phyloP scores from a whole-genome alignment of 192 early-diverging fungal genomes.

The Linnemannia elongata region DNA sequence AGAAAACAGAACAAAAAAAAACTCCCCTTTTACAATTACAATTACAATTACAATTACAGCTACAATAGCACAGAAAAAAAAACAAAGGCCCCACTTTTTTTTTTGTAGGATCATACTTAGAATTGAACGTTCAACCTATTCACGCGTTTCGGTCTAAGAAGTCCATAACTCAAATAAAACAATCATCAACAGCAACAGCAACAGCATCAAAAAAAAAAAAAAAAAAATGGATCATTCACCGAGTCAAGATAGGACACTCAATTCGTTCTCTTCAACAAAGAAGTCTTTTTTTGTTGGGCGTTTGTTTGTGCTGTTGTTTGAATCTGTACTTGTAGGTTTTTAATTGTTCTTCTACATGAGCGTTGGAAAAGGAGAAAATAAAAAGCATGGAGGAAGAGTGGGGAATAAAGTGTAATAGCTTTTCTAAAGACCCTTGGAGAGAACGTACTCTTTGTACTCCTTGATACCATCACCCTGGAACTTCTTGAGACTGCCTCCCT shows the following conservation, averaged over 20 bases:
- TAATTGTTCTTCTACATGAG: slow-evolving; percentile 2
- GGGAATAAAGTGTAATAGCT: background rate
- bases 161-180: background rate
- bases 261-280: background rate
- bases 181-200: background rate
- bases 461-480: slow-evolving; percentile 92
- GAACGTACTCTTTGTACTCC: slow-evolving; percentile 76
- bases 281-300: background rate
- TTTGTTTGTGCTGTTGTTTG: background rate
- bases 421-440: slow-evolving; percentile 56
- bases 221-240: background rate
- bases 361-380: background rate
- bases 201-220: background rate
- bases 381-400: background rate
- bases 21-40: too few relatives aligned
- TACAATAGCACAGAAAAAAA: background rate
- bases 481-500: slow-evolving; percentile 81
- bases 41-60: too few relatives aligned
- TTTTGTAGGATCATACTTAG: background rate
- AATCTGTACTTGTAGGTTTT: background rate
- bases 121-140: background rate
- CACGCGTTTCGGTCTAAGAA: background rate
- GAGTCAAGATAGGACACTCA: background rate
- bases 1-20: background rate
- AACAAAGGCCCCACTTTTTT: background rate